These are phyloP conservation scores for Viola pubescens DNA, from an alignment of 441 rosid genomes.

Conservation along the genomic window DNA sequence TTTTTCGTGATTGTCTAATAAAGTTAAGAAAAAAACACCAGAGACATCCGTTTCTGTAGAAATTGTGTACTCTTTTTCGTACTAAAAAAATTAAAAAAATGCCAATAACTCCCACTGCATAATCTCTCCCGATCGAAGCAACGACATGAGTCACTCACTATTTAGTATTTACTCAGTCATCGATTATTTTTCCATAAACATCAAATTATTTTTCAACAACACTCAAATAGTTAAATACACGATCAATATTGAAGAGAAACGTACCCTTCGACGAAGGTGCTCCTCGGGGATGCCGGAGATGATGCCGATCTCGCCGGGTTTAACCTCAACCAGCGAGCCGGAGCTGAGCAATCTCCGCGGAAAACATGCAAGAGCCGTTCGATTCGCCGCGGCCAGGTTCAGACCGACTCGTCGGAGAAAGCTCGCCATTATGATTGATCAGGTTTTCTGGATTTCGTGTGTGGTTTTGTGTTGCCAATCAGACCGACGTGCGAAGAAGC, in stretches of 20 bases:
- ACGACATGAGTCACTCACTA: too few relatives aligned
- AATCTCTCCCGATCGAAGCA: too few relatives aligned
- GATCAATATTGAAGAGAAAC: not conserved
- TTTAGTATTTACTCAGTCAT: too few relatives aligned
- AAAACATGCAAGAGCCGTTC: conserved; percentile 12
- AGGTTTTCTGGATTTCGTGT: not conserved
- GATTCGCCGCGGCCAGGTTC: conserved; percentile 17
- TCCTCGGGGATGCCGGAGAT: conserved; percentile 85
- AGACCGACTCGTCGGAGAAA: conserved; percentile 15
- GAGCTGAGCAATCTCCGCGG: conserved; percentile 25
- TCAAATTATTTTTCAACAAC: not conserved
- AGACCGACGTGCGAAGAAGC: not conserved
- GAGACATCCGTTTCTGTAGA: too few relatives aligned
- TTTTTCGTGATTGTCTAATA: too few relatives aligned
- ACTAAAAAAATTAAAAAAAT: too few relatives aligned
- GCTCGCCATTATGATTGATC: conserved; percentile 23
- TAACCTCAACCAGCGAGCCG: conserved; percentile 60
- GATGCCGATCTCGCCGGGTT: conserved; percentile 69
- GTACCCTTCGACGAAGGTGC: conserved; percentile 60
- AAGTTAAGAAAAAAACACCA: too few relatives aligned
- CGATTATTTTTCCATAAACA: not conserved
- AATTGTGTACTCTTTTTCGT: too few relatives aligned
- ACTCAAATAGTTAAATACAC: not conserved
- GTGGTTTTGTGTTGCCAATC: not conserved
- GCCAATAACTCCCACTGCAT: too few relatives aligned